Evolutionary conservation across 2,329 filamentous ascomycete species (phyloP).

Genomic region (Trichoderma simmonsii): DNA sequence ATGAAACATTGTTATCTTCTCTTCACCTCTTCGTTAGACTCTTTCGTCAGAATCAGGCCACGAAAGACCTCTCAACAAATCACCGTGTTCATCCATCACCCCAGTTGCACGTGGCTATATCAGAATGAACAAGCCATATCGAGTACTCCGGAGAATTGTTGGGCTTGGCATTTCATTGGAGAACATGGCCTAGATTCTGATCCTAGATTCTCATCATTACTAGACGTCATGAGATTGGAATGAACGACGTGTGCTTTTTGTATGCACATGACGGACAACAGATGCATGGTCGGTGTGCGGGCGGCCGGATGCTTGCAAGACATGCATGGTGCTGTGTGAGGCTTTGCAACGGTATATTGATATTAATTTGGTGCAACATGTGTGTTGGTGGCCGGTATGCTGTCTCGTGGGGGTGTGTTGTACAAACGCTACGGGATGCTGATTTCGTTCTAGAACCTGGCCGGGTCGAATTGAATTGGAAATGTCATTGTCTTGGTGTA

Average conservation of each 20-base stretch:
- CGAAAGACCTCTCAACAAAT: neutral
- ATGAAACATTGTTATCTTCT: neutral
- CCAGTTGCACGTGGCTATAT: neutral
- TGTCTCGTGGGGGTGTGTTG: neutral
- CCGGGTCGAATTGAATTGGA: neutral
- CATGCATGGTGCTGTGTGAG: neutral
- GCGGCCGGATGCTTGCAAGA: neutral
- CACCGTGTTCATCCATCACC: neutral
- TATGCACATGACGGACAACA: neutral
- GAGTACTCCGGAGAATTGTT: neutral
- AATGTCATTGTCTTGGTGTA: neutral
- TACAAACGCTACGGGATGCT: neutral
- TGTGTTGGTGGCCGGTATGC: neutral
- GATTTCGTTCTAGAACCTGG: neutral
- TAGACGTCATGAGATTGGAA: neutral
- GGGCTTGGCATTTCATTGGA: neutral
- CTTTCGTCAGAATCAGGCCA: neutral
- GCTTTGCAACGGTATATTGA: neutral
- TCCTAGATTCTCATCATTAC: neutral
- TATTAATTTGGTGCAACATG: neutral
- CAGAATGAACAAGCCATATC: neutral
- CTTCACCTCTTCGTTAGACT: neutral
- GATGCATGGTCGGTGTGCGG: neutral
- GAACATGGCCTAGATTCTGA: neutral
- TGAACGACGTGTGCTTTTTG: neutral